Evolutionary conservation across 805 yeast genomes (phyloP), one percentile per base, ranked within the genome.

Genomic region (Teunomyces tritomae): DNA sequence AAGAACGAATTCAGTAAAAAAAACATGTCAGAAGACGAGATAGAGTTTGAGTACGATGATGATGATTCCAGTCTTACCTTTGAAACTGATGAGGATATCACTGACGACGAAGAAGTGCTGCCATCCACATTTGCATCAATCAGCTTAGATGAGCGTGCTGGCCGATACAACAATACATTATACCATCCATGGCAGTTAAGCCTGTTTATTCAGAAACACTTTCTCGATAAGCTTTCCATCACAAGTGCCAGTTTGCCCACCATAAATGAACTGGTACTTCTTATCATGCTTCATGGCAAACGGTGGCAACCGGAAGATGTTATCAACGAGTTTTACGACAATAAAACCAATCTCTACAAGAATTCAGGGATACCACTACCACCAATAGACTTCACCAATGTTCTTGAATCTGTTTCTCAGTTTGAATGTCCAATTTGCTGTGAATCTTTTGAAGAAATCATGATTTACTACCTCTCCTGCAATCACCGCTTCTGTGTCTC

Each of bases 401-500:
- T 20, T 9, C 6, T 32, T 8, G 4, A 28, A 10, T 8, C 28
- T n/a, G 9, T 26, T 26, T 26, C 36, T 2, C 8, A 28, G 3
- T 43, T 40, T n/a, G 42, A 33, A 10, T 48, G 51, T 16, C 11
- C 32, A 11, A 83, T 91, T n/a, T 91, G 97, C 64, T 87, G 89
- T 62, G 85, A 84, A 17, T 78, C 77, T 0, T 71, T 69, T 26
- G 58, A 59, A 0, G 50, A 51, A 1, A 46, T 68, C 28, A 45
- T 49, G 7, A 64, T 69, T 2, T 87, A 82, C 56, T 64, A 76
- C 2, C 63, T 89, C 13, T 74, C 74, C 11, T 94, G 98, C 64
- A 76, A 74, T 7, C 97, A 92, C 63, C 71, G 69, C 44, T 86
- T 73, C 55, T 94, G 99, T 61, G 55, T 71, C 1, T 69, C 67